phyloP scores from a whole-genome alignment of 768 basidiomycete species.

The Lyophyllum shimeji region DNA sequence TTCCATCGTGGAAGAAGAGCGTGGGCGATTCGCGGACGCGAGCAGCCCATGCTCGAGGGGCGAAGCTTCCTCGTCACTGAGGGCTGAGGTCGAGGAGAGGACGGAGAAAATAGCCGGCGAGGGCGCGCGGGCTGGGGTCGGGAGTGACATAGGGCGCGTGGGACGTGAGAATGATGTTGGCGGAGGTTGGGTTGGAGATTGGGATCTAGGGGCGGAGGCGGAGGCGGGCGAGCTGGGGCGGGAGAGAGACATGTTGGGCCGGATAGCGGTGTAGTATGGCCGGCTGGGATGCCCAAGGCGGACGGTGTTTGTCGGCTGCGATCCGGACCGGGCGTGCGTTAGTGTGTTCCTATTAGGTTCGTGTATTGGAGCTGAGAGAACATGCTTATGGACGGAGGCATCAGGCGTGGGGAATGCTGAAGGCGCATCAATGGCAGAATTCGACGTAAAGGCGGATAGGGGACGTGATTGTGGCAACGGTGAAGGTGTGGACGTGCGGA shows the following conservation, averaged over 20 bases:
- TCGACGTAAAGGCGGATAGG: conserved; percentile 21
- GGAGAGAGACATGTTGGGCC: conserved; percentile 23
- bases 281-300: conserved; percentile 52
- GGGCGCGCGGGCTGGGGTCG: conserved; percentile 11
- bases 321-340: conserved; percentile 21
- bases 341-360: background rate
- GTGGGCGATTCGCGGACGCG: conserved; percentile 13
- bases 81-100: conserved; percentile 13
- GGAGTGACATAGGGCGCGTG: conserved; percentile 13
- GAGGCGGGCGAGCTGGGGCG: conserved; percentile 8
- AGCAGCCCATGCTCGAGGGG: background rate
- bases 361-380: background rate
- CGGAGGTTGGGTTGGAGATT: background rate
- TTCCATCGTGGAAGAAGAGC: background rate
- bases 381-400: background rate
- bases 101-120: conserved; percentile 19
- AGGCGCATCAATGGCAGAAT: background rate
- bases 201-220: conserved; percentile 6
- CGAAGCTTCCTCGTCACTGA: conserved; percentile 1
- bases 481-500: conserved; percentile 26
- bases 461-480: conserved; percentile 18
- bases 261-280: conserved; percentile 57
- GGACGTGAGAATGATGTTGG: background rate
- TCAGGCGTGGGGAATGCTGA: background rate
- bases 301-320: conserved; percentile 25